Evolutionary conservation across 225 moss, liverwort and hornwort genomes (phyloP).

Genomic region (Lunularia cruciata): DNA sequence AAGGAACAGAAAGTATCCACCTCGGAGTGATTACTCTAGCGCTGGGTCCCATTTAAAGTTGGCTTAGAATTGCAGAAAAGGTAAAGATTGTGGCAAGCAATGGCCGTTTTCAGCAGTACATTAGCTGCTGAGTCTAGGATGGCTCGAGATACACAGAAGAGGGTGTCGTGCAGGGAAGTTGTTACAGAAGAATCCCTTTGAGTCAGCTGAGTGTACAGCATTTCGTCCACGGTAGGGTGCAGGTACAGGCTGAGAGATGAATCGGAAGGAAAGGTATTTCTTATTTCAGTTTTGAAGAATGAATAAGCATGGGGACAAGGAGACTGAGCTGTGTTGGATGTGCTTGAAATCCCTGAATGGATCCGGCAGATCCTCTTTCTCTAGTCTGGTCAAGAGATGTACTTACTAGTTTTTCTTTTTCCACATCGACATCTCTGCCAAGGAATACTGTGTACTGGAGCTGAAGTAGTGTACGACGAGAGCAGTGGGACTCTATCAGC

Average conservation of each 20-base stretch:
- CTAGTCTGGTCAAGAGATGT: slow-evolving; percentile 36
- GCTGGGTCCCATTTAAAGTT: slow-evolving; percentile 24
- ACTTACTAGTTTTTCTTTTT: slow-evolving; percentile 19
- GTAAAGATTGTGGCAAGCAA: slow-evolving; percentile 39
- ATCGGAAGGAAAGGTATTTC: slow-evolving; percentile 62
- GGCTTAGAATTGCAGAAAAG: slow-evolving; percentile 43
- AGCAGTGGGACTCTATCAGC: slow-evolving; percentile 47
- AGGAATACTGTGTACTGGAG: slow-evolving; percentile 43
- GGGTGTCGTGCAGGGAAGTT: slow-evolving; percentile 28
- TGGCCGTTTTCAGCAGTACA: slow-evolving; percentile 43
- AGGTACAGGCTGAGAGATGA: slow-evolving; percentile 89
- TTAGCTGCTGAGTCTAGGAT: slow-evolving; percentile 54
- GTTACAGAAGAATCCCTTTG: slow-evolving; percentile 43
- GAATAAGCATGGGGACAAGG: slow-evolving; percentile 50
- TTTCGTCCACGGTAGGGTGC: slow-evolving; percentile 86
- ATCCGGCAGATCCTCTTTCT: slow-evolving; percentile 30
- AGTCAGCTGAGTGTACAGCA: slow-evolving; percentile 97
- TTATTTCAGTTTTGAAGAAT: slow-evolving; percentile 77
- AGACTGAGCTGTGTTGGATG: slow-evolving; percentile 41
- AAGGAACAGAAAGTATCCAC: slow-evolving; percentile 32
- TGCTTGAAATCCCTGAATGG: slow-evolving; percentile 34
- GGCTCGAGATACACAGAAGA: slow-evolving; percentile 45
- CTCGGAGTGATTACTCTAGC: slow-evolving; percentile 25
- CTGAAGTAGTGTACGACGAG: slow-evolving; percentile 36
- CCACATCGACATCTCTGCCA: slow-evolving; percentile 35